These are phyloP conservation scores for Hydnomerulius pinastri DNA, from an alignment of 768 basidiomycete genomes.

Conservation along the genomic window DNA sequence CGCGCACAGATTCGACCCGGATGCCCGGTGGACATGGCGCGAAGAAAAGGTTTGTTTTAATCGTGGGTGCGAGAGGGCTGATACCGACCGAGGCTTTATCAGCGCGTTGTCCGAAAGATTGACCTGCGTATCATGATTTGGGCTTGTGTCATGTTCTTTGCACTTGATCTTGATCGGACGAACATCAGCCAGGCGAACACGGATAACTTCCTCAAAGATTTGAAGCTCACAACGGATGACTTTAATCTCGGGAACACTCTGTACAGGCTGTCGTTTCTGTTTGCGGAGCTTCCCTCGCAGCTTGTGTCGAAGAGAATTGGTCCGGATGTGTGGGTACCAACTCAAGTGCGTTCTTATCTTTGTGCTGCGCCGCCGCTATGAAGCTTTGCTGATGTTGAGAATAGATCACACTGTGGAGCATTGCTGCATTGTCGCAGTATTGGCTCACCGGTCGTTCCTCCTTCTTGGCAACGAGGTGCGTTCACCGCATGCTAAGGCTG, in stretches of 20 bases:
- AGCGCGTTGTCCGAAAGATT: slow-evolving; percentile 59
- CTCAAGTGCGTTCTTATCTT: slow-evolving; percentile 40
- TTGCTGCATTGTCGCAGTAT: slow-evolving; percentile 57
- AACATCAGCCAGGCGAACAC: slow-evolving; percentile 70
- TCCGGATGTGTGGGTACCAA: slow-evolving; percentile 67
- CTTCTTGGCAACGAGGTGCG: slow-evolving; percentile 55
- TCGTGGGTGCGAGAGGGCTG: background rate
- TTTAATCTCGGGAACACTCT: slow-evolving; percentile 66
- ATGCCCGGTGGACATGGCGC: slow-evolving; percentile 70
- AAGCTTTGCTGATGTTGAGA: background rate
- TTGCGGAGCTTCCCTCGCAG: slow-evolving; percentile 66
- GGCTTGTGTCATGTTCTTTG: slow-evolving; percentile 66
- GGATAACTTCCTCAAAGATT: slow-evolving; percentile 66
- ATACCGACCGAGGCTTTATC: background rate
- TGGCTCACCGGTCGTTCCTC: slow-evolving; percentile 54
- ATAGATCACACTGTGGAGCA: slow-evolving; percentile 58
- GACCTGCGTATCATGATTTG: slow-evolving; percentile 62
- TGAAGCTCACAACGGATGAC: slow-evolving; percentile 61
- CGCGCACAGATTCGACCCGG: slow-evolving; percentile 61
- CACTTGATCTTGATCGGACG: slow-evolving; percentile 56
- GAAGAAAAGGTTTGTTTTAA: slow-evolving; percentile 53
- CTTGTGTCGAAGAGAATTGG: slow-evolving; percentile 67
- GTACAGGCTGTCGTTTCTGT: slow-evolving; percentile 49
- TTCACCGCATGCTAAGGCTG: background rate
- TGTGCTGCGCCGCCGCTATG: background rate